These are phyloP conservation scores for Rhizophora apiculata DNA, from an alignment of 345 rosid genomes.

Conservation along the genomic window DNA sequence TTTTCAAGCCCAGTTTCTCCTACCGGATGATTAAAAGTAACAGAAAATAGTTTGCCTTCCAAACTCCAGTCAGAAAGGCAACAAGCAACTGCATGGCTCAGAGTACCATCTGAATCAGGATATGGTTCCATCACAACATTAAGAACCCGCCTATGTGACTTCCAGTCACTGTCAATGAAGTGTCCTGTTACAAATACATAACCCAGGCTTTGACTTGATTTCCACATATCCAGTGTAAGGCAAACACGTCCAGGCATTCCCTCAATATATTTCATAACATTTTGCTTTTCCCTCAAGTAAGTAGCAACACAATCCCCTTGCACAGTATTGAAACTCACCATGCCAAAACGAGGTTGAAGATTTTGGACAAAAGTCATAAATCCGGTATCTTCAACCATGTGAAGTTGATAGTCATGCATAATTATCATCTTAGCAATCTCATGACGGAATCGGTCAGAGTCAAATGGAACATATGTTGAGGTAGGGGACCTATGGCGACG, in stretches of 20 bases:
- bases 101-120: constrained; percentile 62
- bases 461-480: constrained; percentile 48
- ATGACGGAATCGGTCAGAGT: constrained; percentile 70
- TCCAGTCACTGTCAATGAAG: constrained; percentile 83
- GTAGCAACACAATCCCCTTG: constrained; percentile 94
- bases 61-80: constrained; percentile 85
- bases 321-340: constrained; percentile 62
- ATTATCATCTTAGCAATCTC: constrained; percentile 86
- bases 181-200: constrained; percentile 76
- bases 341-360: constrained; percentile 77
- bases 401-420: constrained; percentile 81
- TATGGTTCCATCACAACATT: constrained; percentile 87
- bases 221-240: constrained; percentile 74
- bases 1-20: constrained; percentile 55
- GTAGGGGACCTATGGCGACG: constrained; percentile 63
- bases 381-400: constrained; percentile 87
- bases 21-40: constrained; percentile 54
- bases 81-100: constrained; percentile 74
- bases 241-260: constrained; percentile 73
- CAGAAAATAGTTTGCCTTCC: constrained; percentile 75
- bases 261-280: constrained; percentile 58
- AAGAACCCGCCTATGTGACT: constrained; percentile 63
- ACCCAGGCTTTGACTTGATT: constrained; percentile 58
- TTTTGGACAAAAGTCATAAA: constrained; percentile 66
- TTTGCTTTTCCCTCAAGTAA: constrained; percentile 78